Evolutionary conservation across 2,329 filamentous ascomycete species (phyloP).

Genomic region (Exophiala alcalophila): DNA sequence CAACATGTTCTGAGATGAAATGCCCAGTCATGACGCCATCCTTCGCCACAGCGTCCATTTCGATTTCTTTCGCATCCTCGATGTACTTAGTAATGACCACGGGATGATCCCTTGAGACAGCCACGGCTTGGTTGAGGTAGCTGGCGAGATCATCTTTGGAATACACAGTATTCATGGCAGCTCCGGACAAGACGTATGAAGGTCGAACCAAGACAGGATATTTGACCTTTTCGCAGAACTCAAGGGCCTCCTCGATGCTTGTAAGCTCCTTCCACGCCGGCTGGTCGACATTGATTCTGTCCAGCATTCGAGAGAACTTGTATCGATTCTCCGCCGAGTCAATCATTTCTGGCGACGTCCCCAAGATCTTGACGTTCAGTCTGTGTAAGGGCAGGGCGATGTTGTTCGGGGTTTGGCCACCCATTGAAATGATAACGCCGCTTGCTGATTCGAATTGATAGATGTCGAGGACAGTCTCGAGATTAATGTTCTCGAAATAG

Average conservation of each 20-base stretch:
- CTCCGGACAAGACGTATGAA: slow-evolving; percentile 94
- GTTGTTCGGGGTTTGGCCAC: slow-evolving; percentile 96
- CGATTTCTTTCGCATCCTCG: slow-evolving; percentile 98
- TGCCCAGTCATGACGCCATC: slow-evolving; percentile 88
- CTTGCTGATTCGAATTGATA: slow-evolving; percentile 80
- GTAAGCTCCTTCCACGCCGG: slow-evolving; percentile 97
- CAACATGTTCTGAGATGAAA: slow-evolving; percentile 97
- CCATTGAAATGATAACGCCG: slow-evolving; percentile 92
- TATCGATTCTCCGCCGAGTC: slow-evolving; percentile 95
- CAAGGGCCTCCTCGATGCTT: slow-evolving; percentile 83
- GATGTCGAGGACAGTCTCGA: slow-evolving; percentile 89
- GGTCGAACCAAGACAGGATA: slow-evolving; percentile 95
- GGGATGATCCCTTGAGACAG: slow-evolving; percentile 91
- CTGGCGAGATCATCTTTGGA: slow-evolving; percentile 86
- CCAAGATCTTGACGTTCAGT: slow-evolving; percentile 85
- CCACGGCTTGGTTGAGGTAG: slow-evolving; percentile 85
- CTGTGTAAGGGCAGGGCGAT: slow-evolving; percentile 87
- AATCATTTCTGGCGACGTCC: slow-evolving; percentile 98
- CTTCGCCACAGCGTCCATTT: slow-evolving; percentile 96
- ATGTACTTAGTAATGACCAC: slow-evolving; percentile 99
- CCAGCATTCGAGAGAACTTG: slow-evolving; percentile 98
- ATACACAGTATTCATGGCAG: slow-evolving; percentile 99
- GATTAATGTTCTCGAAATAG: slow-evolving; percentile 93
- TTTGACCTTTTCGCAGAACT: slow-evolving; percentile 81
- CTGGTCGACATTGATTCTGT: slow-evolving; percentile 91